phyloP scores from a whole-genome alignment of 2,329 filamentous ascomycete species.

The Fusarium sp. region DNA sequence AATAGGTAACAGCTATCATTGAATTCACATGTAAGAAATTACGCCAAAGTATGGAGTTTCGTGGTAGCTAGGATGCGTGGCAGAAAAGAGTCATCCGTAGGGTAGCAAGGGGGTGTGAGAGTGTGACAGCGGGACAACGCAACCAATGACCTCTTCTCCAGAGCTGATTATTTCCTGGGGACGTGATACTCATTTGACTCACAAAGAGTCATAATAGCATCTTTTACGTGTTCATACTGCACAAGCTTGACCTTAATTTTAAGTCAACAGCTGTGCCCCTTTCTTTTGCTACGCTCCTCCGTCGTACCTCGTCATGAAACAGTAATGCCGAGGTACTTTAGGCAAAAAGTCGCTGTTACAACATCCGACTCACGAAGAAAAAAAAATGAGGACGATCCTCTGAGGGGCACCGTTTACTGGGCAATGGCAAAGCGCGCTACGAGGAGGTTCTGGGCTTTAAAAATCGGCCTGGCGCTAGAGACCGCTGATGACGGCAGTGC shows the following conservation, averaged over 20 bases:
- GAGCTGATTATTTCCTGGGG: slow-evolving; percentile 35
- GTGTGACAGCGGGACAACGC: slow-evolving; percentile 32
- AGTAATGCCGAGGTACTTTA: slow-evolving; percentile 39
- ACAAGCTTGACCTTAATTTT: slow-evolving; percentile 28
- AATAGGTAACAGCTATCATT: neutral
- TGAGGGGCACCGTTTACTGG: slow-evolving; percentile 39
- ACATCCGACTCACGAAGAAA: slow-evolving; percentile 7
- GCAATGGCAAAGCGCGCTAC: slow-evolving; percentile 34
- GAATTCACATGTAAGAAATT: slow-evolving; percentile 26
- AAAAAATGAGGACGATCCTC: slow-evolving; percentile 32
- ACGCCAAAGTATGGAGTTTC: slow-evolving; percentile 29
- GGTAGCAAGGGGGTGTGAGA: slow-evolving; percentile 32
- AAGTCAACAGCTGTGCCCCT: slow-evolving; percentile 16
- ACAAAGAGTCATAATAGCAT: slow-evolving; percentile 31
- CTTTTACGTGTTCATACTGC: slow-evolving; percentile 34
- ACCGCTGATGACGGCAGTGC: slow-evolving; percentile 46
- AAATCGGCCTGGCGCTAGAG: slow-evolving; percentile 44
- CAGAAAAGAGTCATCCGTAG: slow-evolving; percentile 41
- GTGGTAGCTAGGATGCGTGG: slow-evolving; percentile 38
- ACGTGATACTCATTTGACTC: slow-evolving; percentile 38
- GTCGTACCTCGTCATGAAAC: slow-evolving; percentile 1
- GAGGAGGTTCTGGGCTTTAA: slow-evolving; percentile 40
- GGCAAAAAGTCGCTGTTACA: slow-evolving; percentile 35
- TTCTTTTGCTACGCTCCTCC: neutral
- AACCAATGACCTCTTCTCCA: slow-evolving; percentile 29